These are phyloP conservation scores for Candida glucosophila DNA, from an alignment of 1,139 yeast species.

Conservation along the genomic window DNA sequence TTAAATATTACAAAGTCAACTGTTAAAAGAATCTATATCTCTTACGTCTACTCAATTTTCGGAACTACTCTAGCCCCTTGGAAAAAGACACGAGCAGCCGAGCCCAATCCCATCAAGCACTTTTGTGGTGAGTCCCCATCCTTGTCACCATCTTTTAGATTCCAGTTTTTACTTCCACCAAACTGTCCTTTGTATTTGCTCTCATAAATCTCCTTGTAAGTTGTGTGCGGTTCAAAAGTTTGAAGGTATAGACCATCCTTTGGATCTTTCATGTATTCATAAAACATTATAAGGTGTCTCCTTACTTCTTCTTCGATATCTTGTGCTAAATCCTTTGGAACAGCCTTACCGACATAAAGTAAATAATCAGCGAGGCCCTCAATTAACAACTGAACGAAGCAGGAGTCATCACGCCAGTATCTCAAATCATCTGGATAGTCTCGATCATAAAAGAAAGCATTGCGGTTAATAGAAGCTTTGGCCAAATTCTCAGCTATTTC, in stretches of 20 bases:
- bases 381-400: constrained; percentile 54
- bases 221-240: constrained; percentile 51
- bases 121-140: constrained; percentile 37
- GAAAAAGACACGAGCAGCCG: constrained; percentile 63
- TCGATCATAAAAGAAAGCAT: constrained; percentile 54
- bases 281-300: constrained; percentile 45
- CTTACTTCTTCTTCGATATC: constrained; percentile 34
- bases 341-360: constrained; percentile 39
- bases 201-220: constrained; percentile 44
- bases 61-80: constrained; percentile 56
- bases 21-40: constrained; percentile 1
- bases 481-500: constrained; percentile 53
- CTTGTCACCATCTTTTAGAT: constrained; percentile 40
- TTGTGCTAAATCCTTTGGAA: constrained; percentile 28
- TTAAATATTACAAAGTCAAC: background rate
- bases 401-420: constrained; percentile 59
- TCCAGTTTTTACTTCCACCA: constrained; percentile 47
- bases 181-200: constrained; percentile 42
- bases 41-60: constrained; percentile 15
- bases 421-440: constrained; percentile 51
- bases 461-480: constrained; percentile 47
- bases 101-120: constrained; percentile 55
- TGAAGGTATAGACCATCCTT: constrained; percentile 55
- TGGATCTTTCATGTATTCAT: constrained; percentile 51
- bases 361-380: constrained; percentile 67